Evolutionary conservation across 208 protist genomes (phyloP).

Genomic region (Trypanosoma rangeli): DNA sequence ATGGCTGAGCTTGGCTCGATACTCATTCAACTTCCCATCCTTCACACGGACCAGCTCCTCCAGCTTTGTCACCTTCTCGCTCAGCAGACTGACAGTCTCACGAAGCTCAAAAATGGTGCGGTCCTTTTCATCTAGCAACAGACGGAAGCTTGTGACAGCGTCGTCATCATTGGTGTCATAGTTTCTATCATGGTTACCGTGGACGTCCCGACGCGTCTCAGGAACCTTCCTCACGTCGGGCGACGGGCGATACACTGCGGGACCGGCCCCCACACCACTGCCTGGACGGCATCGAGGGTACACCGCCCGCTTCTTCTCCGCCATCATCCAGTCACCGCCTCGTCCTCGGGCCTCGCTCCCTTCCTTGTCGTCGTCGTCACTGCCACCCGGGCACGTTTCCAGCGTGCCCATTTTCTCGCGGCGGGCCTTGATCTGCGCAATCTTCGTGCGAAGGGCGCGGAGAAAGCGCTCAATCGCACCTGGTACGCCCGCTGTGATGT

Average conservation of each 20-base stretch:
- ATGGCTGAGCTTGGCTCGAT: conserved; percentile 64
- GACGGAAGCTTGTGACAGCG: conserved; percentile 27
- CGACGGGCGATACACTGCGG: background rate
- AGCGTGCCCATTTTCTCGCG: conserved; percentile 33
- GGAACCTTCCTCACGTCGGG: background rate
- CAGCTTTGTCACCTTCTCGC: conserved; percentile 93
- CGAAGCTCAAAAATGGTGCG: conserved; percentile 88
- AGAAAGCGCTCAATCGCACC: conserved; percentile 94
- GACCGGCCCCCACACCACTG: background rate
- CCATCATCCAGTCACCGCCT: background rate
- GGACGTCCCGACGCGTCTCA: background rate
- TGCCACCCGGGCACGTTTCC: background rate
- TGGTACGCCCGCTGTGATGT: conserved; percentile 86
- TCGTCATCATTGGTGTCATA: conserved; percentile 11
- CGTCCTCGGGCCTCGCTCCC: background rate
- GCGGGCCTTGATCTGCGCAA: conserved; percentile 77
- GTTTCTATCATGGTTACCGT: conserved; percentile 11
- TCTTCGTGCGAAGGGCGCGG: conserved; percentile 89
- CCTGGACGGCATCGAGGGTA: background rate
- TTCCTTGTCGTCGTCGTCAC: background rate
- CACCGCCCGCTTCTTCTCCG: background rate
- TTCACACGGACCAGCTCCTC: conserved; percentile 96
- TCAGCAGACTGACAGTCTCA: conserved; percentile 89
- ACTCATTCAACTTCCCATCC: conserved; percentile 92
- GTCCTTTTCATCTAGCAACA: conserved; percentile 90